These are phyloP conservation scores for Dictyostelium citrinum DNA, from an alignment of 78 protist species.

Conservation along the genomic window DNA sequence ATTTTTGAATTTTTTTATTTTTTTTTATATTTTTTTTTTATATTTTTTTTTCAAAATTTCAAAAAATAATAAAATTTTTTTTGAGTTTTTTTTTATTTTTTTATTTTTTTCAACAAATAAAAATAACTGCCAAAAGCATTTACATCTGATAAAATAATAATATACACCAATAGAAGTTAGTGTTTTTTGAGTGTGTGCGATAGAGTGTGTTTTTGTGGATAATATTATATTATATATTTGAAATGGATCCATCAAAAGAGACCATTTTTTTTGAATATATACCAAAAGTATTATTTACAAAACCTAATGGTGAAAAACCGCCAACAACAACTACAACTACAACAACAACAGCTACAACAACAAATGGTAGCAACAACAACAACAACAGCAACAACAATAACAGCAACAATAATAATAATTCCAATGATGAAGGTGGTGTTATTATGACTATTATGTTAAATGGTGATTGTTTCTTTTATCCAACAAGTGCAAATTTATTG, in stretches of 20 bases:
- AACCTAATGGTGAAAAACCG: background rate
- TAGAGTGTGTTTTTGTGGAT: background rate
- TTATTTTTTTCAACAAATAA: background rate
- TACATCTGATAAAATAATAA: background rate
- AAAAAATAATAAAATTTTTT: no score
- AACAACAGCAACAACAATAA: background rate
- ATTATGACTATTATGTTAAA: conserved; percentile 58
- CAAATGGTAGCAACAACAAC: background rate
- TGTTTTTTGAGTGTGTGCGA: background rate
- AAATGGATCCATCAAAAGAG: conserved; percentile 18
- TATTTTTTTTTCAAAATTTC: background rate
- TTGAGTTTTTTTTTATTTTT: no score
- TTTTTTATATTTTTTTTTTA: background rate
- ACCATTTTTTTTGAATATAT: conserved; percentile 14
- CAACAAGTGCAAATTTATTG: conserved; percentile 16
- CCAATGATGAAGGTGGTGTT: conserved; percentile 8
- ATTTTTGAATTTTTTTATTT: background rate
- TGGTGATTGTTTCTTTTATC: conserved; percentile 69
- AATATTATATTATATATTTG: no score
- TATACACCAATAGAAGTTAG: background rate
- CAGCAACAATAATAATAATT: background rate
- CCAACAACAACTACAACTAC: background rate
- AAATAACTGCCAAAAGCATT: background rate
- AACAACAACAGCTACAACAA: background rate
- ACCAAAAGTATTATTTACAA: conserved; percentile 1